Percentiles rank a stretch among this genome's conserved stretches.
These are phyloP conservation scores for Apiotrichum siamense DNA, from an alignment of 1,284 basidiomycete genomes.

Conservation along the genomic window DNA sequence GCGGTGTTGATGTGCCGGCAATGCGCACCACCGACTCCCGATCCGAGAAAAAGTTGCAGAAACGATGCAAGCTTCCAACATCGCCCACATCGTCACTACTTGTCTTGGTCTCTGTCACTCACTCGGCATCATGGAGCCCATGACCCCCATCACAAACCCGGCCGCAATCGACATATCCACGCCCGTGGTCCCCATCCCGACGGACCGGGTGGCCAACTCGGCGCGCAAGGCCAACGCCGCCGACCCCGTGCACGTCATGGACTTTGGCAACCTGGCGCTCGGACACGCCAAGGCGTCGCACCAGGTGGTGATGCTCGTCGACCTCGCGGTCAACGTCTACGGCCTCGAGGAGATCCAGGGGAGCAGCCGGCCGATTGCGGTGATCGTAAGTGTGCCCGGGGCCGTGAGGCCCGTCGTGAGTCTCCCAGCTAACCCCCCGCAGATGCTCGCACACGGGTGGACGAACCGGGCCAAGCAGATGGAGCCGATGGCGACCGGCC, in stretches of 20 bases:
- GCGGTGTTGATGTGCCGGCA: too few relatives aligned
- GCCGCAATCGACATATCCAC: not conserved
- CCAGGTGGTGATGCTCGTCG: conserved; percentile 24
- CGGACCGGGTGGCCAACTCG: not conserved
- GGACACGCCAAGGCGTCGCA: conserved; percentile 13
- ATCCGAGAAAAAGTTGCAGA: too few relatives aligned
- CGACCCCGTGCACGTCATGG: conserved; percentile 11
- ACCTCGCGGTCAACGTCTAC: conserved; percentile 34
- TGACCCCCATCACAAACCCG: not conserved
- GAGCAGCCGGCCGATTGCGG: conserved; percentile 24
- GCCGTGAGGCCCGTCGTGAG: too few relatives aligned
- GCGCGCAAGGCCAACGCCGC: not conserved
- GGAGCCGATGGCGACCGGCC: conserved; percentile 34
- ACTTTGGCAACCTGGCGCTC: conserved; percentile 29
- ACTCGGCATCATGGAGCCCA: not conserved
- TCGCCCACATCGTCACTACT: not conserved
- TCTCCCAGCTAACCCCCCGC: too few relatives aligned
- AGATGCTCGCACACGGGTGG: conserved; percentile 21
- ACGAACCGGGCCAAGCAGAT: conserved; percentile 20
- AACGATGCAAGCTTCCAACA: too few relatives aligned
- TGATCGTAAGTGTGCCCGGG: conserved; percentile 24
- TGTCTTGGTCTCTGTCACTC: not conserved
- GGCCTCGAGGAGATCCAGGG: conserved; percentile 36
- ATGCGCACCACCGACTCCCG: too few relatives aligned
- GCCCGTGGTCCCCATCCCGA: not conserved